phyloP scores from a whole-genome alignment of 176 grass and related monocot species.

The Tillandsia leiboldiana region DNA sequence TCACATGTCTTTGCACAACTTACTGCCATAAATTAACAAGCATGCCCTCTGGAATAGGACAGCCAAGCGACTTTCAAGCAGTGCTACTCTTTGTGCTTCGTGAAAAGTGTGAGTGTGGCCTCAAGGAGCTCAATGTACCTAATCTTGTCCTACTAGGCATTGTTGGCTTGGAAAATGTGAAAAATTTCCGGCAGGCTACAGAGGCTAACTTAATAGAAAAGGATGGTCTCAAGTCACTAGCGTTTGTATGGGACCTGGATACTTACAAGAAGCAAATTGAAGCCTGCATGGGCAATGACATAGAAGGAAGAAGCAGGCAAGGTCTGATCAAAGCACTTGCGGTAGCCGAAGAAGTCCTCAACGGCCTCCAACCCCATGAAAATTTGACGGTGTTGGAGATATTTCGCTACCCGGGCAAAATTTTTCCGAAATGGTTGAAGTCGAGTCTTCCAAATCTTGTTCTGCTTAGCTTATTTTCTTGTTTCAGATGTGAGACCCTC shows the following conservation, averaged over 20 bases:
- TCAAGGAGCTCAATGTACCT: too few species aligned
- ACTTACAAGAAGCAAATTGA: not conserved
- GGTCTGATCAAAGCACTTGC: not conserved
- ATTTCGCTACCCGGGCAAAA: not conserved
- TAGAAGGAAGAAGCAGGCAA: not conserved
- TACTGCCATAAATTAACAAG: not conserved
- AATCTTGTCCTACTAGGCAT: not conserved
- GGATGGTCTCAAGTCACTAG: not conserved
- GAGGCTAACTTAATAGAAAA: not conserved
- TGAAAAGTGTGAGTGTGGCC: not conserved
- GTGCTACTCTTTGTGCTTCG: not conserved
- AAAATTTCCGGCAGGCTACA: not conserved
- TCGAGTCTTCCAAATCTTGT: not conserved
- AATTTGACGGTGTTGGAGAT: not conserved
- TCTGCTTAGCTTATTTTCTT: not conserved
- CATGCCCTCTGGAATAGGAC: not conserved
- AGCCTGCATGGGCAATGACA: not conserved
- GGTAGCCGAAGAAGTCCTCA: not conserved
- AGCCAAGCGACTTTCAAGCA: not conserved
- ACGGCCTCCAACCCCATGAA: not conserved
- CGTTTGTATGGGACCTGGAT: not conserved
- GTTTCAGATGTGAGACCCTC: not conserved
- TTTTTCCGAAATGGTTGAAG: constrained; percentile 1
- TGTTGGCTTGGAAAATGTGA: not conserved
- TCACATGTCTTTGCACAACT: not conserved